Conservation (phyloP, 768 basidiomycete genomes). For the Russula earlei region DNA sequence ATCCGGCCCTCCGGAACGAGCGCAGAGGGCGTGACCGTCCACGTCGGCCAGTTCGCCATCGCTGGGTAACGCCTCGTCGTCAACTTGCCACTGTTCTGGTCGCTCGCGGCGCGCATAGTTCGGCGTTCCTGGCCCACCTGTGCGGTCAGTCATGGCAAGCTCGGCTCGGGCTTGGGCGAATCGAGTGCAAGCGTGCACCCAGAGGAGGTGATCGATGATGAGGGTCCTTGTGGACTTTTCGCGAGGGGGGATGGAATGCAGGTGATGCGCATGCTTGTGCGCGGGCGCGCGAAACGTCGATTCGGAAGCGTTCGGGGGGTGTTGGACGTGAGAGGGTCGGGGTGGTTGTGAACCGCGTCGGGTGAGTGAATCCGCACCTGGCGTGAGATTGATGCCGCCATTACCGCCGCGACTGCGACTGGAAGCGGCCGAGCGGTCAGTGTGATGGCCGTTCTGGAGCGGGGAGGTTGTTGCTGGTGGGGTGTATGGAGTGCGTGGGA, state of each 20-base stretch:
- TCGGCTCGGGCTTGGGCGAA: conserved; percentile 80
- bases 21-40: conserved; percentile 27
- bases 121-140: conserved; percentile 53
- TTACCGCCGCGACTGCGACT: no score
- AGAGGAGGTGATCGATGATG: conserved; percentile 82
- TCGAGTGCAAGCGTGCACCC: conserved; percentile 73
- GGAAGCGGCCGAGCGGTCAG: neutral
- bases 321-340: neutral
- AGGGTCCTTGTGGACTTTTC: conserved; percentile 86
- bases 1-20: conserved; percentile 44
- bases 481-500: neutral
- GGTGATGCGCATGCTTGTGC: conserved; percentile 81
- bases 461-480: neutral
- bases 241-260: conserved; percentile 77
- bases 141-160: conserved; percentile 76
- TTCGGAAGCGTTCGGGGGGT: neutral
- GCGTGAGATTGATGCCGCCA: neutral
- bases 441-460: neutral
- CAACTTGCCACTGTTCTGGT: conserved; percentile 71
- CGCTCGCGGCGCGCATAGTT: conserved; percentile 56
- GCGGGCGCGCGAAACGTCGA: conserved; percentile 58
- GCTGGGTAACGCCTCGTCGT: conserved; percentile 53
- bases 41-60: conserved; percentile 48
- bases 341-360: neutral
- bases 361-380: neutral